Base-by-base conservation (phyloP, 306 rosid genomes). In the Vicia villosa region DNA sequence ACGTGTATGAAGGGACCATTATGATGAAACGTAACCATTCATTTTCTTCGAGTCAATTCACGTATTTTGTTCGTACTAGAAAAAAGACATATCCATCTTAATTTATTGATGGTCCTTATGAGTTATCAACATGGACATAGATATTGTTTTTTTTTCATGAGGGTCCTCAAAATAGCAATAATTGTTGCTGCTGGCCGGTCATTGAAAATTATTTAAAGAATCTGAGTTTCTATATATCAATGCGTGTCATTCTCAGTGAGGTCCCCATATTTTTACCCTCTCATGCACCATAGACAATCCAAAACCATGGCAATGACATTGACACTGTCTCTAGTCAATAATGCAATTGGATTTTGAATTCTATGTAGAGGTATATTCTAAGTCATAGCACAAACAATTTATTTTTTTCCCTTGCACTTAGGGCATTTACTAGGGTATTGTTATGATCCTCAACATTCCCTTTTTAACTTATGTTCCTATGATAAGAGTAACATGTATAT, bases 301-400 rank as follows among this genome's bases (percentile, higher is more conserved):
- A 85, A 83, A 83, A 34, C 75, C 79, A 5, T 54, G 66, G 71
- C 74, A 71, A 30, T 55, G 59, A 73, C 83, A 56, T 12, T 5
- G 80, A 46, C 86, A 63, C 87, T 10, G 59, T 58, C 65, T 75
- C 80, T 87, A 6, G 52, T 73, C 84, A 89, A 87, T 89, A 83
- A 85, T 87, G 80, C 77, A 80, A 59, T 34, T 43, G 73, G 5
- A 10, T 26, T 34, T 34, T 10, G 38, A 56, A 13, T 26, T 56
- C 2, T 55, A n/a, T n/a, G n/a, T n/a, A n/a, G n/a, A n/a, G n/a
- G n/a, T n/a, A n/a, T n/a, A n/a, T n/a, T n/a, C n/a, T n/a, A n/a
- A n/a, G n/a, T n/a, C n/a, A n/a, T n/a, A n/a, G n/a, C n/a, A n/a
- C n/a, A n/a, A 54, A 5, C 7, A 37, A 12, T 36, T 14, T 51